Evolutionary conservation across 441 rosid genomes (phyloP).

Genomic region (Capsella rubella): DNA sequence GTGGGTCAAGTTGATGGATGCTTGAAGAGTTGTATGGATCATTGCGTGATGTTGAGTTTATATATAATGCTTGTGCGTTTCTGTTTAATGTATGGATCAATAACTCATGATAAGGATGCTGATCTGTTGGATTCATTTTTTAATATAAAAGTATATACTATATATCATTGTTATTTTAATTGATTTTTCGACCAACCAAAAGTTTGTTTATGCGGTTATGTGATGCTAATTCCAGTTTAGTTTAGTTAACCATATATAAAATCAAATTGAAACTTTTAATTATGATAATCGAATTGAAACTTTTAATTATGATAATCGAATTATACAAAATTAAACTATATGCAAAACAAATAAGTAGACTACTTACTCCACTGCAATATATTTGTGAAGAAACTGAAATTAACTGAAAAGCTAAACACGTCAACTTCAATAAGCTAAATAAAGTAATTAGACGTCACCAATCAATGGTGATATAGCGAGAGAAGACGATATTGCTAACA

Average conservation of each 20-base stretch:
- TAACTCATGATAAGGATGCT: slow-evolving; percentile 38
- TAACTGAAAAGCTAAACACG: background rate
- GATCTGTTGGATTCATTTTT: slow-evolving; percentile 32
- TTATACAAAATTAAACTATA: background rate
- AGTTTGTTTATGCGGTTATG: slow-evolving; percentile 30
- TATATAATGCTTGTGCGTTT: slow-evolving; percentile 25
- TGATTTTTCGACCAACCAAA: slow-evolving; percentile 32
- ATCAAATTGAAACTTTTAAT: too few species aligned
- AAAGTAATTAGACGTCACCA: background rate
- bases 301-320: too few species aligned
- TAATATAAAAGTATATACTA: background rate
- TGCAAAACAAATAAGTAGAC: background rate
- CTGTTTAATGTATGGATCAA: slow-evolving; percentile 31
- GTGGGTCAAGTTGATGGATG: slow-evolving; percentile 32
- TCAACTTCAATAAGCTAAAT: background rate
- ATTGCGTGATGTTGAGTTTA: slow-evolving; percentile 26
- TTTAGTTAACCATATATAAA: background rate
- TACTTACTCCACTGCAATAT: background rate
- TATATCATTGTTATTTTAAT: slow-evolving; percentile 18
- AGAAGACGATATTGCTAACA: background rate
- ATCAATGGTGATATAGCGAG: background rate
- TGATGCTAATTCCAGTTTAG: slow-evolving; percentile 2
- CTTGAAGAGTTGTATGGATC: slow-evolving; percentile 38
- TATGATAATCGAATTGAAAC: too few species aligned
- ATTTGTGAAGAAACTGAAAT: background rate